Base-by-base conservation (phyloP, 176 grass and related monocot genomes). In the Hyparrhenia diplandra region DNA sequence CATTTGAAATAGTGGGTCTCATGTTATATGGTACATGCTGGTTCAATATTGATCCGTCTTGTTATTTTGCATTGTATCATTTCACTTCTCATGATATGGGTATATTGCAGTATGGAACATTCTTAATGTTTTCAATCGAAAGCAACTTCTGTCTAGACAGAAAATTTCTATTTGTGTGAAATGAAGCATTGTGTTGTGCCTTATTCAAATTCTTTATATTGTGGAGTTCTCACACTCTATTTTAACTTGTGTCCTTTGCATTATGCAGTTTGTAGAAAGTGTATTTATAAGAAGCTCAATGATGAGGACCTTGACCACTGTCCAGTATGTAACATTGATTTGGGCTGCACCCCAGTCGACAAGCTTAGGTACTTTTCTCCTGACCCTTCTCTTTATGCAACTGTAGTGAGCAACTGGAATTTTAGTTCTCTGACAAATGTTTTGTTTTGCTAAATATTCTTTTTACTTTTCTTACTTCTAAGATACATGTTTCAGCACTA, bases 181-280 rank as follows among this genome's bases (percentile, higher is more conserved):
- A 72, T 57, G 21, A 76, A 64, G 36, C 47, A 34, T 35, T 74
- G n/a, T 31, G 25, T n/a, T 74, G 20, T 74, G 12, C 68, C 46
- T 57, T 68, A 16, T 40, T 40, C 23, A 25, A 59, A 4, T 63
- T 41, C 34, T 79, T 8, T 64, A 45, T 24, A 13, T 36, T 45
- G 51, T 85, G 82, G 81, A 57, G 46, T 78, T 18, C 29, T 23
- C 66, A 78, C 36, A n/a, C 51, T 57, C 57, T 85, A 25, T 30
- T 14, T 60, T 71, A 4, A 20, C 46, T 80, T 36, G 37, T 30
- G 65, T 76, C 39, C 39, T 80, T 81, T 88, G 42, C 35, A 72
- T 80, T 65, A 30, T 77, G 41, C 91, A 97, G 94, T 97, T 91
- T 97, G 94, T 88, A 88, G 88, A 71, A 93, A 93, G 79, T 97